Base-by-base conservation (phyloP, 2,329 filamentous ascomycete genomes). In the Penicillium sp. region DNA sequence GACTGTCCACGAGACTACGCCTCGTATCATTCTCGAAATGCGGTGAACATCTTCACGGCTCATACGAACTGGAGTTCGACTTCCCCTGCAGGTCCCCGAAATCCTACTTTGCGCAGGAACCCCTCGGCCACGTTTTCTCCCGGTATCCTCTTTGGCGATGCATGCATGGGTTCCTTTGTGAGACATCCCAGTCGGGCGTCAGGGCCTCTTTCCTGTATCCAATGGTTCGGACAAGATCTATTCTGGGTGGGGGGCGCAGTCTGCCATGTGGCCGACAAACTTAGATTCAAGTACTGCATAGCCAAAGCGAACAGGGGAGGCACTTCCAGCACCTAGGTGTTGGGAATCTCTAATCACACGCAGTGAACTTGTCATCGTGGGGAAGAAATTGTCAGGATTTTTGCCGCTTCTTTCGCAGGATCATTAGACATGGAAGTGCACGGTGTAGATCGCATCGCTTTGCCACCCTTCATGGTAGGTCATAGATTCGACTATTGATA, bases 101-200 rank as follows among this genome's bases (percentile, higher is more conserved):
- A 5, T 29, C 51, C 49, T 63, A 59, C 55, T 58, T 60, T 67
- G 57, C 63, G 63, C 64, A 67, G 63, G 62, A 68, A 67, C 53
- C 24, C 65, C 57, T 29, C 50, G 45, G 48, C 49, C 53, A 49
- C 50, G 45, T 53, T 55, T 59, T 13, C 31, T 45, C 39, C 33
- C 35, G 24, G 26, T 16, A 26, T 52, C 14, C n/a, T 41, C 31
- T 41, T 16, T 16, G 26, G 14, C 10, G 43, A 47, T 48, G 13
- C 24, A 11, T 47, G 14, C 24, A 41, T 46, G 45, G 33, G 7
- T 33, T 26, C 44, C 47, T 49, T 52, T 57, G 51, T 44, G 26
- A 27, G 14, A 10, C 6, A 19, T 19, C 8, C n/a, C 14, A 26
- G 35, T 21, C 37, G 24, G 39, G 49, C 39, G 26, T 21, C n/a